Evolutionary conservation across 495 filamentous ascomycete species (phyloP).

Genomic region (Podospora pseudocomata): DNA sequence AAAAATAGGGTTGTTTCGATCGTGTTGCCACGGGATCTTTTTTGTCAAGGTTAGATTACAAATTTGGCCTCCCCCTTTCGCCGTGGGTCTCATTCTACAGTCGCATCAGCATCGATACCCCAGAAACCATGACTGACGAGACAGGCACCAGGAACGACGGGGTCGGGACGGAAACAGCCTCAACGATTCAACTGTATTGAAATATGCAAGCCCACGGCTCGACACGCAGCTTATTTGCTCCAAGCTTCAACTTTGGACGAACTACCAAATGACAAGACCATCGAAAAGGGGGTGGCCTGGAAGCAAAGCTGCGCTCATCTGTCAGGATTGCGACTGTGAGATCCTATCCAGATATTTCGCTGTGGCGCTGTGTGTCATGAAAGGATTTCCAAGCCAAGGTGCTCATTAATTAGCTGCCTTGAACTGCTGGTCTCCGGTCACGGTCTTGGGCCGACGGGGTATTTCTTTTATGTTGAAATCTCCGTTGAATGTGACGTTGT

Average conservation of each 20-base stretch:
- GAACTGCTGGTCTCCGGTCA: not conserved
- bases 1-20: slow-evolving; percentile 16
- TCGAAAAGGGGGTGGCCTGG: not conserved
- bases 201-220: slow-evolving; percentile 10
- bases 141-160: not conserved
- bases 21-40: slow-evolving; percentile 15
- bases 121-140: not conserved
- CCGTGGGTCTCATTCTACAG: not conserved
- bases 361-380: not conserved
- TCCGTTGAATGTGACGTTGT: not conserved
- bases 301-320: not conserved
- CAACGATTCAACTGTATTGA: not conserved
- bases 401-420: not conserved
- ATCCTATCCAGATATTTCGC: not conserved
- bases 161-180: not conserved
- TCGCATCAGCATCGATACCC: slow-evolving; percentile 1
- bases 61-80: not conserved
- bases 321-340: not conserved
- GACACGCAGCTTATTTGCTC: not conserved
- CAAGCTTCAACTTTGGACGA: not conserved
- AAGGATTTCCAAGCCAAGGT: not conserved
- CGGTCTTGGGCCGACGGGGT: not conserved
- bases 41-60: not conserved
- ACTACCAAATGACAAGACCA: not conserved
- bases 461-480: not conserved